Base-by-base conservation (phyloP, 768 basidiomycete species). In the Kwoniella bestiolae region DNA sequence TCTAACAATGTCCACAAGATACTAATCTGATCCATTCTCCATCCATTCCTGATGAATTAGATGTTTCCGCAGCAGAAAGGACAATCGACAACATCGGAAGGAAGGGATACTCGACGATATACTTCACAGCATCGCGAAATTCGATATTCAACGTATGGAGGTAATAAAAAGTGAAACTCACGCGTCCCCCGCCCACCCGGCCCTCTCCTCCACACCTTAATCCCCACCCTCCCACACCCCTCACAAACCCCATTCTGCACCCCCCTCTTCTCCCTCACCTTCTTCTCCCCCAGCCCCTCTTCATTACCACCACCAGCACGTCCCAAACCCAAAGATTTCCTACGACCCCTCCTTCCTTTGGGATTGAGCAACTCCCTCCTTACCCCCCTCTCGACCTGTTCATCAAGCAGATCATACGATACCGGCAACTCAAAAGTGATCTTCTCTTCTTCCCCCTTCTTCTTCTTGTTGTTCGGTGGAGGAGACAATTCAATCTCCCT, bases 401-500 rank as follows among this genome's bases (percentile, higher is more conserved):
- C 74, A 60, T 78, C 76, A 14, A 78, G 60, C 32, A 59, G 41
- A 29, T 78, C 76, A 4, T 75, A 65, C 23, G 68, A 71, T 7
- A 78, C 67, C 1, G 76, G 76, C 67, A 78, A 61, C 47, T 78
- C 76, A 51, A 75, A 78, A n/a, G 67, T 70, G 4, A 78, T 69
- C 16, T 34, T 60, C 28, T 62, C 58, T 60, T 71, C 71, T 11
- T 35, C 29, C 21, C 45, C 61, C 21, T 64, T 59, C 56, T 68
- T 72, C 38, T 59, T 60, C 35, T 29, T 53, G 16, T 56, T 58
- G 18, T 34, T 35, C n/a, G 52, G 68, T 31, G 66, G 70, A 7
- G 62, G 65, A 7, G 52, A 29, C 4, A 52, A 49, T 21, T 59
- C 45, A 7, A 59, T 55, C 31, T 65, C 63, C 6, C 46, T 23